Conservation (phyloP, 2,329 filamentous ascomycete genomes). For the Endoconidiophora laricicola region DNA sequence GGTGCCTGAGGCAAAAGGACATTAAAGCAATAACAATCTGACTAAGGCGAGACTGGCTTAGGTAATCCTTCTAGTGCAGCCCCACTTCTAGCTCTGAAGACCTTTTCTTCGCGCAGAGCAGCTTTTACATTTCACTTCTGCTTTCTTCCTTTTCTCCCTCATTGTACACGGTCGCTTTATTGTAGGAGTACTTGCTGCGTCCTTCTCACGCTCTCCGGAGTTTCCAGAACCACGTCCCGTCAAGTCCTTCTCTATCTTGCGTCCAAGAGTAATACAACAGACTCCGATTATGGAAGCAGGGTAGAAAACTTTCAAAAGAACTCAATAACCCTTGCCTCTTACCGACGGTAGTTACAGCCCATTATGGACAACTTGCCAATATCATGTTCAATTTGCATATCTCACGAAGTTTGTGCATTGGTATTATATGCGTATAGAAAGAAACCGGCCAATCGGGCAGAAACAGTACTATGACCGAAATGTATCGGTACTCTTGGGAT, state of each 20-base stretch:
- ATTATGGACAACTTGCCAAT: not conserved
- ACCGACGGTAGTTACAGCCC: constrained; percentile 53
- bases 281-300: constrained; percentile 60
- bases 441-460: no score
- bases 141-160: constrained; percentile 28
- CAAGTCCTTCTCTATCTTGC: constrained; percentile 60
- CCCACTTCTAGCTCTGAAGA: not conserved
- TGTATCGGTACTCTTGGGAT: no score
- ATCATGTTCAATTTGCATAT: not conserved
- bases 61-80: not conserved
- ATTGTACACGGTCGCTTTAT: constrained; percentile 57
- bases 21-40: not conserved
- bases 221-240: constrained; percentile 25
- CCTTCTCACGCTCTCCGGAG: constrained; percentile 15
- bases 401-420: not conserved
- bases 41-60: no score
- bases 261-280: constrained; percentile 36
- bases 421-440: no score
- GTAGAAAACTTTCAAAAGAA: constrained; percentile 32
- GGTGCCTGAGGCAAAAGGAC: constrained; percentile 23
- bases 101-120: constrained; percentile 15
- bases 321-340: constrained; percentile 51
- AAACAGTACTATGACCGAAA: no score
- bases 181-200: constrained; percentile 49
- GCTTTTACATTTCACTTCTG: constrained; percentile 15